phyloP scores from a whole-genome alignment of 495 filamentous ascomycete species.

The Xanthoparmelia taractica region DNA sequence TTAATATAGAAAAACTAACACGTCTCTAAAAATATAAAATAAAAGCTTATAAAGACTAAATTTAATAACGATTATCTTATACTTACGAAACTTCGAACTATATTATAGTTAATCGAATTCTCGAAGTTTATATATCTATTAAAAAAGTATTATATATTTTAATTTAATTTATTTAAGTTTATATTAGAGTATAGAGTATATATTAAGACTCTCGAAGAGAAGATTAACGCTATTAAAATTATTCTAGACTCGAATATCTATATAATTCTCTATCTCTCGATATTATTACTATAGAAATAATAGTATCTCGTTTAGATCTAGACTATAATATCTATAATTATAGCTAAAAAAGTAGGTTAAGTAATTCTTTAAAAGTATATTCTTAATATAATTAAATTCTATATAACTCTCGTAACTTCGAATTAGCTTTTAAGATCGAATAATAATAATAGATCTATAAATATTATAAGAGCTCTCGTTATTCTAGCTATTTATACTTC shows the following conservation, averaged over 20 bases:
- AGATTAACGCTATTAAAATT: neutral
- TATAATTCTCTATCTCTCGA: neutral
- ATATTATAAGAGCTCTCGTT: neutral
- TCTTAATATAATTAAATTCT: neutral
- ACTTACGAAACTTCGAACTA: neutral
- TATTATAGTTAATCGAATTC: neutral
- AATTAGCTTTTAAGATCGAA: neutral
- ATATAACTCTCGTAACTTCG: too few relatives aligned
- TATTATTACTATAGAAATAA: neutral
- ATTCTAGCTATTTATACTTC: neutral
- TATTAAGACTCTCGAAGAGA: neutral
- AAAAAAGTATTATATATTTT: neutral
- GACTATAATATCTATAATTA: neutral
- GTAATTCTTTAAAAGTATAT: neutral
- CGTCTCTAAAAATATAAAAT: too few relatives aligned
- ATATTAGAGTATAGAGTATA: neutral
- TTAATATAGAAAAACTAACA: too few relatives aligned
- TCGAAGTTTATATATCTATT: neutral
- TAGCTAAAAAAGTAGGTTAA: neutral
- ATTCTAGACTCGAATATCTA: neutral
- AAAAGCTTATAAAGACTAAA: neutral
- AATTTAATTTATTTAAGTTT: neutral
- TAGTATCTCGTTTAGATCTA: neutral
- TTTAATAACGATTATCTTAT: neutral
- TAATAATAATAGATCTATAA: too few relatives aligned